phyloP scores from a whole-genome alignment of 2,329 filamentous ascomycete genomes.

The Dactylellina cionopaga region DNA sequence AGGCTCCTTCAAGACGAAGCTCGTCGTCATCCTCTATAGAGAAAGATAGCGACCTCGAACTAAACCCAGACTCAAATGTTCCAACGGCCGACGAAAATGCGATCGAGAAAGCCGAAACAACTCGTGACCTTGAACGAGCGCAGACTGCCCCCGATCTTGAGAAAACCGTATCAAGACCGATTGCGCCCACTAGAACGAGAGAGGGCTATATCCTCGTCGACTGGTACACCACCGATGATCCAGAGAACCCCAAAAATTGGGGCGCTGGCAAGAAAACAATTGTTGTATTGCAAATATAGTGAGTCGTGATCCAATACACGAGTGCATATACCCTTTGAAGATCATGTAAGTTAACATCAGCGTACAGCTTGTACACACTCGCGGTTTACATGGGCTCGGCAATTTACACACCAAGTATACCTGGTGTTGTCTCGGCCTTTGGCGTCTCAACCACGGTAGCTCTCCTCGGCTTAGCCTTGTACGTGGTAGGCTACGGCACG shows the following conservation, averaged over 20 bases:
- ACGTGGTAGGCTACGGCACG: slow-evolving; percentile 72
- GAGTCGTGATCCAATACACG: background rate
- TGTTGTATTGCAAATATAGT: slow-evolving; percentile 58
- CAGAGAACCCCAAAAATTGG: too few relatives aligned
- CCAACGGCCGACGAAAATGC: slow-evolving; percentile 1
- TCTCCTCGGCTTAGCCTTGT: slow-evolving; percentile 70
- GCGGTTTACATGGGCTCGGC: slow-evolving; percentile 67
- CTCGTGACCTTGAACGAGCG: slow-evolving; percentile 60
- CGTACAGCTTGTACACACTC: slow-evolving; percentile 65
- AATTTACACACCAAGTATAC: slow-evolving; percentile 66
- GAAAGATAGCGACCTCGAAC: slow-evolving; percentile 1
- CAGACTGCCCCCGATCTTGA: slow-evolving; percentile 61
- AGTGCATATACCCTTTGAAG: background rate
- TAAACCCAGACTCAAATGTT: slow-evolving; percentile 52
- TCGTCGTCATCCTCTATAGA: slow-evolving; percentile 25
- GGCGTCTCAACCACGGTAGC: slow-evolving; percentile 66
- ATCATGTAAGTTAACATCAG: background rate
- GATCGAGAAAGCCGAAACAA: slow-evolving; percentile 58
- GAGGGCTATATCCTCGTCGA: slow-evolving; percentile 68
- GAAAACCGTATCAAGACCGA: slow-evolving; percentile 64
- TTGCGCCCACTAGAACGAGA: slow-evolving; percentile 65
- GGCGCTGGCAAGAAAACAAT: too few relatives aligned
- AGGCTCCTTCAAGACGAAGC: slow-evolving; percentile 45
- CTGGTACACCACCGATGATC: slow-evolving; percentile 68
- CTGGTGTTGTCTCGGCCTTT: slow-evolving; percentile 67